Evolutionary conservation across 78 protist genomes (phyloP).

Genomic region (Blattamonas nauphoetae): DNA sequence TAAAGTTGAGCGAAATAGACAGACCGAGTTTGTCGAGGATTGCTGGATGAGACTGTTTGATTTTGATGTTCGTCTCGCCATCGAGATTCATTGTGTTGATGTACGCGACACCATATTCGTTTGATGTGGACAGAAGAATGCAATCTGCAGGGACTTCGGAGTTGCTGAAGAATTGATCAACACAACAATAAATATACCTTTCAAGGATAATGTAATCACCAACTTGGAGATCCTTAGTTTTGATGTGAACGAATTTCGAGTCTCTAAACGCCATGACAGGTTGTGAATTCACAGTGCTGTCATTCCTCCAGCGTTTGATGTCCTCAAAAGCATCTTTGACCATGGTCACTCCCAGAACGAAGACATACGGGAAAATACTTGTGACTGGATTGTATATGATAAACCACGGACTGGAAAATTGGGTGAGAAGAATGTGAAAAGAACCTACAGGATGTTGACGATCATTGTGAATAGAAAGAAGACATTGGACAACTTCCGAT

Average conservation of each 20-base stretch:
- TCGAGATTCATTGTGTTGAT: conserved; percentile 84
- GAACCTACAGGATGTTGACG: too few relatives aligned
- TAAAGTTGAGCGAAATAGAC: background rate
- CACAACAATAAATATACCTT: conserved; percentile 27
- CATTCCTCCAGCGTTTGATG: background rate
- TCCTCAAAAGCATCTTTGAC: conserved; percentile 27
- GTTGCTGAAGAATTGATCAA: background rate
- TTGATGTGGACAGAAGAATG: conserved; percentile 46
- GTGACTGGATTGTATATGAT: conserved; percentile 34
- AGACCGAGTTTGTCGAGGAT: background rate
- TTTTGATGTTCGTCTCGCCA: conserved; percentile 42
- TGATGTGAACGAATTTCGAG: background rate
- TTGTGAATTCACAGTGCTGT: background rate
- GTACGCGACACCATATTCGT: conserved; percentile 65
- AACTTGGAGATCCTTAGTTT: conserved; percentile 29
- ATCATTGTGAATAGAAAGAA: conserved; percentile 63
- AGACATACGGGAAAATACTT: conserved; percentile 9
- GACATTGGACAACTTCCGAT: conserved; percentile 43
- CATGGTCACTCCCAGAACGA: background rate
- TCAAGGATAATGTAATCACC: conserved; percentile 57
- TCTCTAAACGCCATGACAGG: background rate
- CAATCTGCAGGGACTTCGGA: conserved; percentile 68
- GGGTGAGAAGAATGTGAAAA: background rate
- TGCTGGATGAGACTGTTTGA: background rate
- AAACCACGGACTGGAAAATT: conserved; percentile 37